Evolutionary conservation across 176 grass and related monocot genomes (phyloP), one percentile per base, ranked within the genome.

Genomic region (Pontederia paniculata): DNA sequence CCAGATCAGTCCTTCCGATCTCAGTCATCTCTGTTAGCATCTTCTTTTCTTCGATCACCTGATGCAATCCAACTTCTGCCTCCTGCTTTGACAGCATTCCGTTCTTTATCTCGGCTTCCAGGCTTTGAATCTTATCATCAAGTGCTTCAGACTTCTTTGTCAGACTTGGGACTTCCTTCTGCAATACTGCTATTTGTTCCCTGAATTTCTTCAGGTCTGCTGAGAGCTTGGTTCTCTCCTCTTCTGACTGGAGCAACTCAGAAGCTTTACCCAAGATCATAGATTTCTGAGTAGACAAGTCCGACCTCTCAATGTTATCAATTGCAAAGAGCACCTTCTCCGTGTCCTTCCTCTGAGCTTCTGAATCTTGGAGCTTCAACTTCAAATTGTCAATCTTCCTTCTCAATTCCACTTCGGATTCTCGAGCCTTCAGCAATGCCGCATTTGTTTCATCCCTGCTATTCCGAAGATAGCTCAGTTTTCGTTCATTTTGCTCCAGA

Each of bases 261-360:
- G 79, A 81, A 15, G 93, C 86, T 80, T 83, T 95, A 42, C 71
- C 53, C 48, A 83, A 83, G 31, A 56, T 78, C 74, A 70, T 60
- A 21, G 23, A 23, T 53, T 84, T 89, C 55, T 47, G 70, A 47
- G 60, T 13, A 1, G 18, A n/a, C 18, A 67, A 8, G 7, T 21
- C 16, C 0, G 68, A 72, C 8, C 17, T 74, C 12, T 78, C 62
- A 31, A 78, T 59, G 59, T 89, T 89, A 59, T 84, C 84, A 50
- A 90, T 81, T 23, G 86, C 69, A 23, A 89, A 81, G 17, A 90
- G 73, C 68, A 97, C 93, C 74, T 72, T 77, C 68, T 98, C 83
- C 25, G 69, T 64, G 53, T 98, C 87, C 53, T 88, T 87, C 19
- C 58, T 87, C 17, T 58, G 70, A 82, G 72, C 62, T 76, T 91